Evolutionary conservation across 352 stramenopile genomes (phyloP).

Genomic region (Pilasporangium apinafurcum): DNA sequence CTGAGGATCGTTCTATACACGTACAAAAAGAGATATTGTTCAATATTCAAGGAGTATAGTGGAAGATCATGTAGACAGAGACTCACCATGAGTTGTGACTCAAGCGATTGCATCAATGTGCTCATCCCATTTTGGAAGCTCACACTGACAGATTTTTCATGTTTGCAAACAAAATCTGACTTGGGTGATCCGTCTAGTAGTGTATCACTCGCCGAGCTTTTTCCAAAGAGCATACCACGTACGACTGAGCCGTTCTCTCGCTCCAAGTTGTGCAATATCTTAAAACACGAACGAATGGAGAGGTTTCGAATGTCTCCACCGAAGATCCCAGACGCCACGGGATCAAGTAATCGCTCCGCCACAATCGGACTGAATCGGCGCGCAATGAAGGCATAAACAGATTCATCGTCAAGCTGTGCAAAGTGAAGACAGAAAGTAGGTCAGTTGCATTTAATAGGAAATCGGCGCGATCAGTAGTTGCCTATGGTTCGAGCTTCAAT

Average conservation of each 20-base stretch:
- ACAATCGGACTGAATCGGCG: constrained; percentile 76
- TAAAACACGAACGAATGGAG: constrained; percentile 77
- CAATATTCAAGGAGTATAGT: too few relatives aligned
- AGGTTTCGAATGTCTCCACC: constrained; percentile 76
- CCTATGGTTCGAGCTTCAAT: too few relatives aligned
- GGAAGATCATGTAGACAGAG: neutral
- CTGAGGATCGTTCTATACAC: constrained; percentile 21
- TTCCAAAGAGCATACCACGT: constrained; percentile 58
- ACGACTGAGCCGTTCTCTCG: constrained; percentile 71
- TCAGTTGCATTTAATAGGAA: neutral
- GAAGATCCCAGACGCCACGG: constrained; percentile 82
- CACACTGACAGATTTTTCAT: constrained; percentile 77
- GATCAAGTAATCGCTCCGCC: constrained; percentile 73
- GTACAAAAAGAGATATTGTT: too few relatives aligned
- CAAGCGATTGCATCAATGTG: constrained; percentile 55
- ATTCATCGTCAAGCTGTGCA: constrained; percentile 53
- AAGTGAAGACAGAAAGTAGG: neutral
- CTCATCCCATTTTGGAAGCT: constrained; percentile 80
- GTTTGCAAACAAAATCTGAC: constrained; percentile 60
- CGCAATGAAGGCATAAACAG: constrained; percentile 71
- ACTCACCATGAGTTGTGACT: constrained; percentile 28
- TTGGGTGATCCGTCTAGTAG: constrained; percentile 66
- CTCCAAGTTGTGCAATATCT: constrained; percentile 74
- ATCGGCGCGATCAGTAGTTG: too few relatives aligned
- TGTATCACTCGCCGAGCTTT: constrained; percentile 14